Percentiles rank a stretch among this genome's conserved stretches.
Conservation (phyloP, 2,329 filamentous ascomycete genomes). For the Calycina herbarum region DNA sequence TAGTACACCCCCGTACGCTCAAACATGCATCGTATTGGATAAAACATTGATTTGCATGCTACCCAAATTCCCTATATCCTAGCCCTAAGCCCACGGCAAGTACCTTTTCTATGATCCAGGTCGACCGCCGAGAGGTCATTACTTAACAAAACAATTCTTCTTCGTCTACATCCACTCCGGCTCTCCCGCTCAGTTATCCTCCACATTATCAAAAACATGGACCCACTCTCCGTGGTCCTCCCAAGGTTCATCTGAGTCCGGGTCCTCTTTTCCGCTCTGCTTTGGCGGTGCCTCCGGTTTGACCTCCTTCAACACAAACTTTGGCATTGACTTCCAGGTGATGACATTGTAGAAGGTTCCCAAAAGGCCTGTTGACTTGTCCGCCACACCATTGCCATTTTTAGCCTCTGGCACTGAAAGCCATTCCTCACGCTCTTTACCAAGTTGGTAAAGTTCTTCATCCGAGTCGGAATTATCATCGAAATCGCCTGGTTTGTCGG, state of each 20-base stretch:
- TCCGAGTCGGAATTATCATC: neutral
- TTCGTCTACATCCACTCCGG: neutral
- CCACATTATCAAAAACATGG: neutral
- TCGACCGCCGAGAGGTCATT: neutral
- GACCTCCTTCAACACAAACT: neutral
- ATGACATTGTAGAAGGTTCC: neutral
- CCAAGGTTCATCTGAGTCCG: neutral
- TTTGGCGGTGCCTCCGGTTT: neutral
- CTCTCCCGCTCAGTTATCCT: neutral
- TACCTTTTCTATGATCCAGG: neutral
- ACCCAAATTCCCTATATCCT: neutral
- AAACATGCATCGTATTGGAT: neutral
- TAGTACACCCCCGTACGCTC: too few species aligned
- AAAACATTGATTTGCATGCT: neutral
- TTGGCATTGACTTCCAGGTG: neutral
- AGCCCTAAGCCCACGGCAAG: neutral
- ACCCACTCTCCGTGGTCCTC: constrained; percentile 1
- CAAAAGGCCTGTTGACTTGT: neutral
- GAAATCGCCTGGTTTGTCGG: neutral
- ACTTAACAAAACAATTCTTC: neutral
- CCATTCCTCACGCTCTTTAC: neutral
- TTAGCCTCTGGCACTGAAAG: neutral
- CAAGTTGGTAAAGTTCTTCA: neutral
- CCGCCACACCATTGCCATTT: neutral
- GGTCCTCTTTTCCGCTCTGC: neutral